Conservation (phyloP, 1,284 basidiomycete species). For the Naganishia cerealis region DNA sequence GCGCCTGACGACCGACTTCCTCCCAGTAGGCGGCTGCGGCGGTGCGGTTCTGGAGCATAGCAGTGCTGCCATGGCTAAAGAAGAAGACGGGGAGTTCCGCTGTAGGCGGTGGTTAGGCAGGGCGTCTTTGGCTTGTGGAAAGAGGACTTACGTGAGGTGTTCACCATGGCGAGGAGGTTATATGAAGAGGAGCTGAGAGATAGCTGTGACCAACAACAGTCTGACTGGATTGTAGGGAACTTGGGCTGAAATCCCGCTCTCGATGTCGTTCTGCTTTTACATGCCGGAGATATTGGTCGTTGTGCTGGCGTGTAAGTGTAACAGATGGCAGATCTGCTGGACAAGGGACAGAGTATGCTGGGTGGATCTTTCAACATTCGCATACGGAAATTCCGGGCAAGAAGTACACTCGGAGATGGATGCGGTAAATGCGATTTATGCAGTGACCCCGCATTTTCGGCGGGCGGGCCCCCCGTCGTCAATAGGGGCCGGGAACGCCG, state of each 20-base stretch:
- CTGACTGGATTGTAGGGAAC: not conserved
- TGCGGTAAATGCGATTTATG: no score
- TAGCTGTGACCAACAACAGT: not conserved
- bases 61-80: slow-evolving; percentile 41
- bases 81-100: slow-evolving; percentile 33
- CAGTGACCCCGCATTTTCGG: no score
- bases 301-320: not conserved
- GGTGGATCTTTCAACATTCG: no score
- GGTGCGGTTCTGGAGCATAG: slow-evolving; percentile 41
- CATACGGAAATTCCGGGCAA: no score
- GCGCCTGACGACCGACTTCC: slow-evolving; percentile 39
- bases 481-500: no score
- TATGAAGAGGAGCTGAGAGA: not conserved
- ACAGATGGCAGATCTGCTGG: not conserved
- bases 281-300: not conserved
- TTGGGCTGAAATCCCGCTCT: not conserved
- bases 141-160: not conserved
- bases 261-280: not conserved
- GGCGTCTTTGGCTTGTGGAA: not conserved
- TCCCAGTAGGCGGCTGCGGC: slow-evolving; percentile 42
- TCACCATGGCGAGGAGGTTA: not conserved
- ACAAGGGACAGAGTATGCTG: no score
- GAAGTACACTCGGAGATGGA: no score
- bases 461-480: no score
- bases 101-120: not conserved